Percentiles rank a stretch among this genome's conserved stretches.
Conservation (phyloP, 257 asterid species). For the Jacaranda mimosifolia region DNA sequence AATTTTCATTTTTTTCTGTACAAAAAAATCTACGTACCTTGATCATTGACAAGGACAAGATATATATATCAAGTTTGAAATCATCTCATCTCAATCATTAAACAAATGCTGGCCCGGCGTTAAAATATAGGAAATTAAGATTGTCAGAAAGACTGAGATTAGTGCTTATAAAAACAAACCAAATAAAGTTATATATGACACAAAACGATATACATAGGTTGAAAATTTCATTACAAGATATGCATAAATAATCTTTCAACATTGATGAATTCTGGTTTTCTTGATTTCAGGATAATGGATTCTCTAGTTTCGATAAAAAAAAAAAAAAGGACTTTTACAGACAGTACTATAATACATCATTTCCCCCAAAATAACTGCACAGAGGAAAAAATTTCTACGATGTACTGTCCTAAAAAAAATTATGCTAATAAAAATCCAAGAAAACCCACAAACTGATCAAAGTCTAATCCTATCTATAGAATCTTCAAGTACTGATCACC, state of each 20-base stretch:
- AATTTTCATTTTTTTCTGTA: not conserved
- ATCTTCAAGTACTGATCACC: slow-evolving; percentile 25
- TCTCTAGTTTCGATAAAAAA: slow-evolving; percentile 1
- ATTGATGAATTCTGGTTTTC: slow-evolving; percentile 1
- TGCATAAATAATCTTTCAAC: not conserved
- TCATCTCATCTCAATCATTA: slow-evolving; percentile 41
- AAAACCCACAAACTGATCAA: not conserved
- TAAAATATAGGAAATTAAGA: slow-evolving; percentile 19
- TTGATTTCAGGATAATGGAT: slow-evolving; percentile 9
- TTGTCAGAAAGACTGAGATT: slow-evolving; percentile 36
- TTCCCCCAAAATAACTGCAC: slow-evolving; percentile 21
- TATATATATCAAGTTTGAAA: slow-evolving; percentile 33
- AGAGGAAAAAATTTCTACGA: not conserved
- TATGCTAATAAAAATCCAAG: not conserved
- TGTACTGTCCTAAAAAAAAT: slow-evolving; percentile 7
- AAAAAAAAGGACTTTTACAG: not conserved
- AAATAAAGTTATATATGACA: not conserved
- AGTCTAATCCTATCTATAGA: slow-evolving; percentile 14
- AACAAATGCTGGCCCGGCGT: slow-evolving; percentile 11
- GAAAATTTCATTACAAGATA: no score
- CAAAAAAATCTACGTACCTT: slow-evolving; percentile 8
- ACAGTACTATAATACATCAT: not conserved
- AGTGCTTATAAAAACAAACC: slow-evolving; percentile 27
- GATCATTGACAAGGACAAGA: slow-evolving; percentile 39
- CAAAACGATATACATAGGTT: no score